Evolutionary conservation across 2,329 filamentous ascomycete genomes (phyloP).

Genomic region (Arthrinium puccinioides): DNA sequence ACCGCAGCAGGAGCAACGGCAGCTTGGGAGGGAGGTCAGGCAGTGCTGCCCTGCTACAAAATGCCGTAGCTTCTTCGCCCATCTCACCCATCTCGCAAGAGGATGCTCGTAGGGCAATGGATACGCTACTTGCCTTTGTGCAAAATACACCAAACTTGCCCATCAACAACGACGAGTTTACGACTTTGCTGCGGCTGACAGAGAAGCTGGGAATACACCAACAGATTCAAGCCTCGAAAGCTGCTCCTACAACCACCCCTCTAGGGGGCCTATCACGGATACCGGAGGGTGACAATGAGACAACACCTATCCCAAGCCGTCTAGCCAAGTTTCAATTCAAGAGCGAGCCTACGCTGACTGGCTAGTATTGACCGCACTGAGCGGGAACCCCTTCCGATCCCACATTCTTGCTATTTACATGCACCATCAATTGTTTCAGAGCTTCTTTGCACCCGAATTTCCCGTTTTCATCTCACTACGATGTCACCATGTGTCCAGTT

Average conservation of each 20-base stretch:
- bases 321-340: conserved; percentile 16
- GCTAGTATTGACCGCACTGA: no score
- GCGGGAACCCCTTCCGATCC: no score
- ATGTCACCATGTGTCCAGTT: no score
- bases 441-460: no score
- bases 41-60: conserved; percentile 24
- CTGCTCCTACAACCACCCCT: conserved; percentile 12
- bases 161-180: conserved; percentile 70
- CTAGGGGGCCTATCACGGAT: conserved; percentile 47
- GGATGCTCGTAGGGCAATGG: conserved; percentile 74
- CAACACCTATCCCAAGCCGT: conserved; percentile 22
- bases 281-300: conserved; percentile 49
- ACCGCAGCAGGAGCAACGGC: conserved; percentile 43
- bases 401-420: no score
- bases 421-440: no score
- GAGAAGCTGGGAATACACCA: conserved; percentile 74
- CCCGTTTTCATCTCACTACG: no score
- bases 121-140: conserved; percentile 77
- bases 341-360: conserved; percentile 26
- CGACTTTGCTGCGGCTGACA: conserved; percentile 73
- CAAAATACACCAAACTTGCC: conserved; percentile 59
- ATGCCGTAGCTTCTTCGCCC: conserved; percentile 46
- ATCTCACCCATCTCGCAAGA: conserved; percentile 67
- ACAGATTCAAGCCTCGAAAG: conserved; percentile 21
- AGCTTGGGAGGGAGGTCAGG: conserved; percentile 35